Evolutionary conservation across 495 filamentous ascomycete species (phyloP).

Genomic region (Xylaria grammica): DNA sequence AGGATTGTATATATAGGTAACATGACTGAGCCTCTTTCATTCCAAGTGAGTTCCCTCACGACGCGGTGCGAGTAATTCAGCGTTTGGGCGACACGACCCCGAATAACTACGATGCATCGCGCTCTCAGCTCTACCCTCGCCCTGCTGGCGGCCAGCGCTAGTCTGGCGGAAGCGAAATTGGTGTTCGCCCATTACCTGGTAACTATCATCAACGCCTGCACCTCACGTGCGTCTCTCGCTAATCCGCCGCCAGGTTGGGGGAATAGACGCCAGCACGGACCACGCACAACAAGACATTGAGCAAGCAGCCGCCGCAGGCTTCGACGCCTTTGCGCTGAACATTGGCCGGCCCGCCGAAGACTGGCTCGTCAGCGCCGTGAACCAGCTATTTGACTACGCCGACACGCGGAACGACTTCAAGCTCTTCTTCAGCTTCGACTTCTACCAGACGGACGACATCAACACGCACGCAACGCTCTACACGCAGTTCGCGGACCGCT

Average conservation of each 20-base stretch:
- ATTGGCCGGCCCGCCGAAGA: slow-evolving; percentile 31
- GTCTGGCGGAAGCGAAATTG: slow-evolving; percentile 9
- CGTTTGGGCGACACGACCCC: not conserved
- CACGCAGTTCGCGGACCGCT: slow-evolving; percentile 30
- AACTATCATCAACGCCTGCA: not conserved
- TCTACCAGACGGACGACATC: slow-evolving; percentile 36
- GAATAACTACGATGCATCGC: not conserved
- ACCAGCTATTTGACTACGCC: slow-evolving; percentile 43
- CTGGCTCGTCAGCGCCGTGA: slow-evolving; percentile 36
- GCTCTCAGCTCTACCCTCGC: slow-evolving; percentile 3
- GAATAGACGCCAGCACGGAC: slow-evolving; percentile 33
- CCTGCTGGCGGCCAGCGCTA: not conserved
- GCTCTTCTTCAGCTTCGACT: slow-evolving; percentile 50
- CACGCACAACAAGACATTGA: slow-evolving; percentile 43
- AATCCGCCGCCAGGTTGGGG: slow-evolving; percentile 33
- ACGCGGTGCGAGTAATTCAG: not conserved
- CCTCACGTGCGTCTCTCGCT: not conserved
- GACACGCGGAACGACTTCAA: slow-evolving; percentile 34
- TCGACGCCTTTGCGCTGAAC: slow-evolving; percentile 47
- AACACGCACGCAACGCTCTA: slow-evolving; percentile 34
- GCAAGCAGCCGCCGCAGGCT: slow-evolving; percentile 36
- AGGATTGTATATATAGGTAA: not conserved
- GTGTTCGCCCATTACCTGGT: slow-evolving; percentile 19
- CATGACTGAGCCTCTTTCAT: not conserved
- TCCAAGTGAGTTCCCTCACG: not conserved